Evolutionary conservation across 2,329 filamentous ascomycete species (phyloP), one percentile per base, ranked within the genome.

Genomic region (Aspergillus tubingensis): DNA sequence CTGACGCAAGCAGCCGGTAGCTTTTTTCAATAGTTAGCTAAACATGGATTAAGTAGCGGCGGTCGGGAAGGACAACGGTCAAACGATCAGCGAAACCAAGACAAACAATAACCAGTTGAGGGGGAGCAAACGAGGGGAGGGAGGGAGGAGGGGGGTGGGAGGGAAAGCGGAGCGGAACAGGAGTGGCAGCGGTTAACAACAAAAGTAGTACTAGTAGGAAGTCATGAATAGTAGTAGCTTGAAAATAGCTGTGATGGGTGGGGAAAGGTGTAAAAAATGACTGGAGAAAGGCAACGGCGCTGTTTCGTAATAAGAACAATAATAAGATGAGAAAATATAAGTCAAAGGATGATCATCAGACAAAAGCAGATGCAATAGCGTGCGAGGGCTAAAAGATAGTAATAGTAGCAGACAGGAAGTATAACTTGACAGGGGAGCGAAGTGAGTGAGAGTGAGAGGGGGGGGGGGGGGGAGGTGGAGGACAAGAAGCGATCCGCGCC

Each of bases 21-120:
- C 50, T 58, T 36, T 36, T 36, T 36, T 36, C 56, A 49, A 62
- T 62, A 55, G 47, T 62, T 55, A 56, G 56, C 51, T 49, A 51
- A 23, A 21, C 23, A n/a, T 52, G 23, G 39, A 44, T 13, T 53
- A 47, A 51, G 51, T 39, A 39, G 41, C 43, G 38, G 48, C 10
- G 52, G 57, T 47, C 21, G 19, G 54, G 44, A 56, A 52, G 55
- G 49, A 30, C 39, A 59, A 53, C 54, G 27, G 54, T 62, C 58
- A 41, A 59, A 48, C 56, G 47, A 57, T 60, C 48, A 32, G 21
- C 32, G 54, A 58, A 27, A 54, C 36, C 49, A 50, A 54, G n/a
- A 53, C 30, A 30, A 15, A 52, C 19, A 21, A 32, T 21, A 13
- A 19, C 38, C 52, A 32, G 21, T 17, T 38, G 51, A 15, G 48